Evolutionary conservation across 106 monocot genomes (phyloP).

Genomic region (Cymbidium sinense): DNA sequence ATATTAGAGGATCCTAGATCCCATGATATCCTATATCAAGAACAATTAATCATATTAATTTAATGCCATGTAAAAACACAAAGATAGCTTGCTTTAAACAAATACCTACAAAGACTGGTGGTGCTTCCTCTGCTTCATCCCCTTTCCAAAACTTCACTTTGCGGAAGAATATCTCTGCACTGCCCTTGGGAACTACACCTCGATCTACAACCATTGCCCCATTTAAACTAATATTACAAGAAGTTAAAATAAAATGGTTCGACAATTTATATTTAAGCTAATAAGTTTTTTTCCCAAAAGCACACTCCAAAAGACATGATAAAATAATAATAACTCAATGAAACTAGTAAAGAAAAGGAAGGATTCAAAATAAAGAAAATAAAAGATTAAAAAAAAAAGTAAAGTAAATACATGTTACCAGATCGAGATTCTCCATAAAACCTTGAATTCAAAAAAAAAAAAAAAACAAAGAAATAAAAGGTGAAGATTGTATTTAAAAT

Average conservation of each 20-base stretch:
- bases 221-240: neutral
- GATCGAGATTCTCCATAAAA: neutral
- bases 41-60: neutral
- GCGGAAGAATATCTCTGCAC: slow-evolving; percentile 95
- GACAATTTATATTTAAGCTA: neutral
- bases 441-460: neutral
- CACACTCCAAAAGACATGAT: neutral
- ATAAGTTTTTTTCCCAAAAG: neutral
- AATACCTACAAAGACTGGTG: slow-evolving; percentile 99
- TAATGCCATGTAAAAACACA: neutral
- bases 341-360: neutral
- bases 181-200: slow-evolving; percentile 84
- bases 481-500: neutral
- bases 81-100: slow-evolving; percentile 9
- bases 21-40: neutral
- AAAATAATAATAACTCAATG: neutral
- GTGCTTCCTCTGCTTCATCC: slow-evolving; percentile 92
- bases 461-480: neutral
- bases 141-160: slow-evolving; percentile 98
- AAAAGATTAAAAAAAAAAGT: neutral
- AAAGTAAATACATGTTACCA: neutral
- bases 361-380: no score
- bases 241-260: neutral
- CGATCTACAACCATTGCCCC: slow-evolving; percentile 49
- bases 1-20: no score